A percentile compares a stretch with the other conserved stretches of the same genome.
These are phyloP conservation scores for Mytilinidion resinicola DNA, from an alignment of 495 filamentous ascomycete genomes.

Conservation along the genomic window DNA sequence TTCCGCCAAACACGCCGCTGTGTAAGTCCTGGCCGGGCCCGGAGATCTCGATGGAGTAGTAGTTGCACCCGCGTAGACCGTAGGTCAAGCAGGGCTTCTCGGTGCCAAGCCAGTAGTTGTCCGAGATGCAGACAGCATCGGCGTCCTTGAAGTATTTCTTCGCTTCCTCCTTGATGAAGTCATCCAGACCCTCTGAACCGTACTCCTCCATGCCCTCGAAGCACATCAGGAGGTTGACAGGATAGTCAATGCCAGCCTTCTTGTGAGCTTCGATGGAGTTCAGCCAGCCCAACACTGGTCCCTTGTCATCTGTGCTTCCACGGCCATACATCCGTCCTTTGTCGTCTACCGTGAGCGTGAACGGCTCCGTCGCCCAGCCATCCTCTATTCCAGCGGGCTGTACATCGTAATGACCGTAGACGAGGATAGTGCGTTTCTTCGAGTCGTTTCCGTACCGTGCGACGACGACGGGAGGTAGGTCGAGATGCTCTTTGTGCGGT, in stretches of 20 bases:
- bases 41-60: slow-evolving; percentile 82
- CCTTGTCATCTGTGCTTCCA: slow-evolving; percentile 96
- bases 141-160: slow-evolving; percentile 90
- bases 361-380: slow-evolving; percentile 95
- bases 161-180: slow-evolving; percentile 82
- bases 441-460: slow-evolving; percentile 86
- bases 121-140: slow-evolving; percentile 95
- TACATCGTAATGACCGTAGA: slow-evolving; percentile 99
- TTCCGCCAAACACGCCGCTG: slow-evolving; percentile 92
- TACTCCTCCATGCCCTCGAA: slow-evolving; percentile 99
- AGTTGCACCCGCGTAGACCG: slow-evolving; percentile 94
- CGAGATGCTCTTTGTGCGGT: slow-evolving; percentile 78
- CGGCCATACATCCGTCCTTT: slow-evolving; percentile 93
- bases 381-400: slow-evolving; percentile 91
- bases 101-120: slow-evolving; percentile 99
- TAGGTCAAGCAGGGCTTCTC: slow-evolving; percentile 98
- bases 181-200: slow-evolving; percentile 92
- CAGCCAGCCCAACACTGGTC: slow-evolving; percentile 93
- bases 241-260: slow-evolving; percentile 87
- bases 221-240: slow-evolving; percentile 98
- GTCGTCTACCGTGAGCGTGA: slow-evolving; percentile 78
- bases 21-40: slow-evolving; percentile 93
- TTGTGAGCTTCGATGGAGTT: slow-evolving; percentile 97
- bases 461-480: slow-evolving; percentile 87
- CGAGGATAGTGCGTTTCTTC: slow-evolving; percentile 86